Percentiles rank a stretch among this genome's conserved stretches.
Evolutionary conservation across 2,329 filamentous ascomycete genomes (phyloP).

Genomic region (Graphilbum fragrans): DNA sequence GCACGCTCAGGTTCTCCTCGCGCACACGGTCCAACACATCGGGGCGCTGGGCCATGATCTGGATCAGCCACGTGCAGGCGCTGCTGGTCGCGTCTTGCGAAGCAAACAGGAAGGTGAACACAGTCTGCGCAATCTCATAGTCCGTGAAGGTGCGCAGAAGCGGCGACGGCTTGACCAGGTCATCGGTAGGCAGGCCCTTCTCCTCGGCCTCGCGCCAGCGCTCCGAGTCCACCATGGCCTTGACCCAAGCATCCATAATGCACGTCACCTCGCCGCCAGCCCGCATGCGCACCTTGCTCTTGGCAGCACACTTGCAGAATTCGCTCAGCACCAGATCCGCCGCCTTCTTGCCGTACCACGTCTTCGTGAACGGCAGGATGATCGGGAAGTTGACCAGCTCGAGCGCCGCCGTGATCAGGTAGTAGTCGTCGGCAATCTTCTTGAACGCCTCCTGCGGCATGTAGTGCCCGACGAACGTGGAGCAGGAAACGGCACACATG

Average conservation of each 20-base stretch:
- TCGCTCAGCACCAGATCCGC: slow-evolving; percentile 84
- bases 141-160: slow-evolving; percentile 80
- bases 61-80: slow-evolving; percentile 89
- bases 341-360: slow-evolving; percentile 95
- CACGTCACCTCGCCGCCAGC: slow-evolving; percentile 77
- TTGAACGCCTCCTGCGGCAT: slow-evolving; percentile 82
- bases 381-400: slow-evolving; percentile 98
- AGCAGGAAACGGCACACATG: slow-evolving; percentile 88
- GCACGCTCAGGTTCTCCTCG: slow-evolving; percentile 72
- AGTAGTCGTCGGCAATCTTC: slow-evolving; percentile 94
- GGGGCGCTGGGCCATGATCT: slow-evolving; percentile 86
- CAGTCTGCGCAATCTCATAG: slow-evolving; percentile 80
- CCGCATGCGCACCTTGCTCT: slow-evolving; percentile 85
- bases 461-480: slow-evolving; percentile 96
- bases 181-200: slow-evolving; percentile 55
- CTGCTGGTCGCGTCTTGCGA: slow-evolving; percentile 95
- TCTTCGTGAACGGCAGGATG: slow-evolving; percentile 88
- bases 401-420: slow-evolving; percentile 86
- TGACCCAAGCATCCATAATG: slow-evolving; percentile 93
- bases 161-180: slow-evolving; percentile 68
- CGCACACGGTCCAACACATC: slow-evolving; percentile 82
- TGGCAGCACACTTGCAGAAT: slow-evolving; percentile 83
- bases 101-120: slow-evolving; percentile 95
- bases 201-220: slow-evolving; percentile 69
- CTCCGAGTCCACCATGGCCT: slow-evolving; percentile 76